Evolutionary conservation across 116 monocot genomes (phyloP).

Genomic region (Iris pallida): DNA sequence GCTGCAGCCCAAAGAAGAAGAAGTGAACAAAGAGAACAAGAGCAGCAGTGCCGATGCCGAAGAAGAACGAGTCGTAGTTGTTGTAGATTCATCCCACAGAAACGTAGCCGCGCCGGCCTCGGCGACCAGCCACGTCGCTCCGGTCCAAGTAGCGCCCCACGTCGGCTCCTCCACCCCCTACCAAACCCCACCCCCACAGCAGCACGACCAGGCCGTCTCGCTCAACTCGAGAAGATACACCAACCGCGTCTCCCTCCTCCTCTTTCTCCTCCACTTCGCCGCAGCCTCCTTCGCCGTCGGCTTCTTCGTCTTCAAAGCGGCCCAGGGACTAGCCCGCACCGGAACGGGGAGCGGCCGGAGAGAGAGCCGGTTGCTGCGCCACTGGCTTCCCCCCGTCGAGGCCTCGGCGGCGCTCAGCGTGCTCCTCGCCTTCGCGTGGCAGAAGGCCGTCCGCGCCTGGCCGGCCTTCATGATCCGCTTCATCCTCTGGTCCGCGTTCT

Average conservation of each 20-base stretch:
- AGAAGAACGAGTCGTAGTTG: slow-evolving; percentile 4
- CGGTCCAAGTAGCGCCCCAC: slow-evolving; percentile 15
- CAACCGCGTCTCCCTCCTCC: slow-evolving; percentile 58
- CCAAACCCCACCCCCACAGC: not conserved
- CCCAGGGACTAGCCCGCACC: slow-evolving; percentile 25
- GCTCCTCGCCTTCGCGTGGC: slow-evolving; percentile 80
- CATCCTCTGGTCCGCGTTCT: slow-evolving; percentile 70
- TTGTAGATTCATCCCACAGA: not conserved
- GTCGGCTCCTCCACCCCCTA: not conserved
- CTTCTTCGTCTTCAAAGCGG: slow-evolving; percentile 72
- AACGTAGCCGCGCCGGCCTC: not conserved
- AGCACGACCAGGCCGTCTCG: not conserved
- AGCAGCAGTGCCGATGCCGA: not conserved
- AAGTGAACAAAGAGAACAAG: too few relatives aligned
- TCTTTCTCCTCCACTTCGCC: slow-evolving; percentile 67
- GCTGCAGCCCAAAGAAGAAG: too few relatives aligned
- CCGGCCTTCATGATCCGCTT: slow-evolving; percentile 58
- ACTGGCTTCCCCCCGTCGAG: slow-evolving; percentile 84
- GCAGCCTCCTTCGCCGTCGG: slow-evolving; percentile 28
- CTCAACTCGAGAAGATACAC: slow-evolving; percentile 77
- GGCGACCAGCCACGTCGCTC: not conserved
- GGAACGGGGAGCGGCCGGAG: slow-evolving; percentile 9
- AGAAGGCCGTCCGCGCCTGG: slow-evolving; percentile 56
- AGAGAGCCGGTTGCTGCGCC: slow-evolving; percentile 41
- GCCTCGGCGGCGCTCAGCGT: slow-evolving; percentile 54